A percentile compares a stretch with the other conserved stretches of the same genome.
Conservation (phyloP, 2,329 filamentous ascomycete genomes). For the Acrocalymma vagum region DNA sequence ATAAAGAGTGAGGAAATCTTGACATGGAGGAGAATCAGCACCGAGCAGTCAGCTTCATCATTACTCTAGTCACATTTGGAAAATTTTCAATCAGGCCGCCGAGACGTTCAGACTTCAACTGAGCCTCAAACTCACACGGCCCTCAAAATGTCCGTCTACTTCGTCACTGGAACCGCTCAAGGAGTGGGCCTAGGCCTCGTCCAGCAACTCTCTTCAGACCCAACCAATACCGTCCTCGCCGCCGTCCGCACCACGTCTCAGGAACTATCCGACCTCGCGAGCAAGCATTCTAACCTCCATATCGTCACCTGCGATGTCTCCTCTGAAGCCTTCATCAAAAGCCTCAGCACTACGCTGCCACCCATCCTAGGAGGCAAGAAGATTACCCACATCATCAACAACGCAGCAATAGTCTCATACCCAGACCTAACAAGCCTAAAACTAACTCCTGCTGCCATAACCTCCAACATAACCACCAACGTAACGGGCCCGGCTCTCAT, state of each 20-base stretch:
- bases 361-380: conserved; percentile 5
- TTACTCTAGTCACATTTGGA: too few relatives aligned
- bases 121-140: too few relatives aligned
- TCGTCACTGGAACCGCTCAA: conserved; percentile 12
- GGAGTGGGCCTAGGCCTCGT: conserved; percentile 16
- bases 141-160: conserved; percentile 10
- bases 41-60: too few relatives aligned
- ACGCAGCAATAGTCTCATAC: conserved; percentile 7
- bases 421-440: not conserved
- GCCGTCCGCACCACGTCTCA: conserved; percentile 11
- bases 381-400: conserved; percentile 15
- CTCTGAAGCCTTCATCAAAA: conserved; percentile 5
- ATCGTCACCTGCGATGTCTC: conserved; percentile 14
- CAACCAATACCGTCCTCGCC: conserved; percentile 7
- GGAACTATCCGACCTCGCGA: conserved; percentile 4
- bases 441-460: conserved; percentile 7
- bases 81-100: too few relatives aligned
- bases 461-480: conserved; percentile 42
- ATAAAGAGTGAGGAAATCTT: too few relatives aligned
- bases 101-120: not conserved
- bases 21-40: too few relatives aligned
- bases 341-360: conserved; percentile 5
- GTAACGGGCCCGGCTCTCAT: conserved; percentile 49
- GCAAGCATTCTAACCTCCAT: conserved; percentile 6
- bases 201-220: conserved; percentile 7